Evolutionary conservation across 2,329 filamentous ascomycete genomes (phyloP).

Genomic region (Talaromyces sp.): DNA sequence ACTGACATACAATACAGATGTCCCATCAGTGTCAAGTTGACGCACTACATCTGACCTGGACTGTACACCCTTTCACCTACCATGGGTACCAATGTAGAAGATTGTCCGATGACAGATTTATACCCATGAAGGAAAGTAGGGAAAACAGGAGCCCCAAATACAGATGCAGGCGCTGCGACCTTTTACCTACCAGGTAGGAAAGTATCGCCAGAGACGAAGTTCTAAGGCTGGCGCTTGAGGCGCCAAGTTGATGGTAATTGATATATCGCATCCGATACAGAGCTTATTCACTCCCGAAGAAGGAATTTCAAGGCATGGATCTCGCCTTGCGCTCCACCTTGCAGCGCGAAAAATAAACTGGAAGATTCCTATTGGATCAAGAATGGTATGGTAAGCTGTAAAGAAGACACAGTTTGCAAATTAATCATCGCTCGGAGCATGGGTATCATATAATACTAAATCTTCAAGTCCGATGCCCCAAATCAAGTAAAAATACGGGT

Average conservation of each 20-base stretch:
- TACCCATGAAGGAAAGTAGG: slow-evolving; percentile 15
- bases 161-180: slow-evolving; percentile 16
- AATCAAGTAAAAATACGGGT: slow-evolving; percentile 38
- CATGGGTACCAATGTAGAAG: slow-evolving; percentile 18
- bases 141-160: slow-evolving; percentile 13
- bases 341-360: slow-evolving; percentile 45
- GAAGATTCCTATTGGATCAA: slow-evolving; percentile 4
- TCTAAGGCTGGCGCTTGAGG: slow-evolving; percentile 14
- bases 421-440: slow-evolving; percentile 18
- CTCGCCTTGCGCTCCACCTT: slow-evolving; percentile 59
- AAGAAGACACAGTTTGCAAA: slow-evolving; percentile 8
- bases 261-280: slow-evolving; percentile 58
- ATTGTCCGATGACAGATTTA: slow-evolving; percentile 25
- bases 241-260: slow-evolving; percentile 29
- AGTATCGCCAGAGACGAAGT: slow-evolving; percentile 10
- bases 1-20: too few relatives aligned
- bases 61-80: slow-evolving; percentile 4
- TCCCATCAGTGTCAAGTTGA: slow-evolving; percentile 19
- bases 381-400: not conserved
- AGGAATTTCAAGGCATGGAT: slow-evolving; percentile 53
- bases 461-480: slow-evolving; percentile 8
- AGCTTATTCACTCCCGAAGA: slow-evolving; percentile 45
- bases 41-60: slow-evolving; percentile 14
- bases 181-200: slow-evolving; percentile 1
- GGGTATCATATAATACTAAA: slow-evolving; percentile 33